phyloP scores from a whole-genome alignment of 2,329 filamentous ascomycete species.

The Septoria petroselini region DNA sequence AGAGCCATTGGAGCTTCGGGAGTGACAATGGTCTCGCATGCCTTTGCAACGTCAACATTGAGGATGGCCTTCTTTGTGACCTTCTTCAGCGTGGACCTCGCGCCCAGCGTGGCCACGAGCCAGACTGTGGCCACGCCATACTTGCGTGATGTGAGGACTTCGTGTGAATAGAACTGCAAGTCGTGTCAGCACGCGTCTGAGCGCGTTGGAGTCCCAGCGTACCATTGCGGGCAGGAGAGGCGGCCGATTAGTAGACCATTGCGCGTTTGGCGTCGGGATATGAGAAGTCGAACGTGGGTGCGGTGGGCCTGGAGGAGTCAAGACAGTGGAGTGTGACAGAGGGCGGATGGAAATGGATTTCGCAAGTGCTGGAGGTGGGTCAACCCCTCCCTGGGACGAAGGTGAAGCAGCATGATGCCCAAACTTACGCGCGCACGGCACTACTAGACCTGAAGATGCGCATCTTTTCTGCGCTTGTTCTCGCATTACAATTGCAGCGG shows the following conservation, averaged over 20 bases:
- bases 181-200: slow-evolving; percentile 6
- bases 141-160: slow-evolving; percentile 76
- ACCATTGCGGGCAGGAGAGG: not conserved
- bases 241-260: not conserved
- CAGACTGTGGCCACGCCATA: slow-evolving; percentile 95
- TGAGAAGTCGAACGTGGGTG: not conserved
- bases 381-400: no score
- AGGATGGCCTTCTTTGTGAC: slow-evolving; percentile 83
- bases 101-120: slow-evolving; percentile 85
- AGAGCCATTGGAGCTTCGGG: slow-evolving; percentile 85
- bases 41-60: slow-evolving; percentile 79
- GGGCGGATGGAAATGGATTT: no score
- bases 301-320: no score
- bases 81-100: slow-evolving; percentile 66
- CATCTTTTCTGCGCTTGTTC: no score
- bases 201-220: slow-evolving; percentile 1
- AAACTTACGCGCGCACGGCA: no score
- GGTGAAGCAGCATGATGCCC: no score
- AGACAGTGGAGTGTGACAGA: no score
- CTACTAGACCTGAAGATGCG: no score
- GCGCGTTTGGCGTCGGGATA: not conserved
- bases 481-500: no score
- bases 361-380: no score
- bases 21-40: slow-evolving; percentile 79
- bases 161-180: slow-evolving; percentile 8